A percentile compares a stretch with the other conserved stretches of the same genome.
These are phyloP conservation scores for Barbatosphaeria neglecta DNA, from an alignment of 495 filamentous ascomycete species.

Conservation along the genomic window DNA sequence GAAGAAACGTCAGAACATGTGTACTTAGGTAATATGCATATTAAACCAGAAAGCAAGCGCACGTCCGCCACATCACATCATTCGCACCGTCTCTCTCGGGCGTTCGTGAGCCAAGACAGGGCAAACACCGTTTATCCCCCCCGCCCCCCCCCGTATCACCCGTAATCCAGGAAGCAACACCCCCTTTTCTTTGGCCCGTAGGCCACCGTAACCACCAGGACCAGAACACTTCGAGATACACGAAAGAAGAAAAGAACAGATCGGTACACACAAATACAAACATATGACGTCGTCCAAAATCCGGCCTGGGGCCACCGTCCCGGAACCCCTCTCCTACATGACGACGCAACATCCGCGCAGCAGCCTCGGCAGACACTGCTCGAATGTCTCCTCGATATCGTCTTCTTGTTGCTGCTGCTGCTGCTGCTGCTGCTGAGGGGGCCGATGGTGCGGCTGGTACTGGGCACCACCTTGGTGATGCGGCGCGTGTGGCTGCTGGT, in stretches of 20 bases:
- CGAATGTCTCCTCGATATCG: constrained; percentile 51
- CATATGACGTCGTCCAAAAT: background rate
- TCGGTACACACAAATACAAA: background rate
- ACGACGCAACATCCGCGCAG: constrained; percentile 62
- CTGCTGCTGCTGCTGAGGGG: constrained; percentile 24
- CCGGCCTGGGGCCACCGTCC: background rate
- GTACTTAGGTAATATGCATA: background rate
- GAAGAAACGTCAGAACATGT: no score
- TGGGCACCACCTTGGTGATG: constrained; percentile 17
- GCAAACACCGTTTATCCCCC: no score
- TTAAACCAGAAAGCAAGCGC: no score
- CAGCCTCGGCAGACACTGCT: constrained; percentile 46
- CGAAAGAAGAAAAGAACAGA: background rate
- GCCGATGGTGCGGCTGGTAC: constrained; percentile 12
- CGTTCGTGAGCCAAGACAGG: no score
- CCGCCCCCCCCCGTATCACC: no score
- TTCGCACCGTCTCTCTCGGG: background rate
- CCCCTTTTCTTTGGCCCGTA: no score
- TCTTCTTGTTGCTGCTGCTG: constrained; percentile 35
- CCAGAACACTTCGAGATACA: no score
- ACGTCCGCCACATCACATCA: background rate
- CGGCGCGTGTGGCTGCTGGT: constrained; percentile 14
- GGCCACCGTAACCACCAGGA: no score
- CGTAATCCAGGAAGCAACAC: no score
- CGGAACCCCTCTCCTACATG: constrained; percentile 45